These are phyloP conservation scores for Cardamine chenopodiifolia DNA, from an alignment of 345 rosid species.

Conservation along the genomic window DNA sequence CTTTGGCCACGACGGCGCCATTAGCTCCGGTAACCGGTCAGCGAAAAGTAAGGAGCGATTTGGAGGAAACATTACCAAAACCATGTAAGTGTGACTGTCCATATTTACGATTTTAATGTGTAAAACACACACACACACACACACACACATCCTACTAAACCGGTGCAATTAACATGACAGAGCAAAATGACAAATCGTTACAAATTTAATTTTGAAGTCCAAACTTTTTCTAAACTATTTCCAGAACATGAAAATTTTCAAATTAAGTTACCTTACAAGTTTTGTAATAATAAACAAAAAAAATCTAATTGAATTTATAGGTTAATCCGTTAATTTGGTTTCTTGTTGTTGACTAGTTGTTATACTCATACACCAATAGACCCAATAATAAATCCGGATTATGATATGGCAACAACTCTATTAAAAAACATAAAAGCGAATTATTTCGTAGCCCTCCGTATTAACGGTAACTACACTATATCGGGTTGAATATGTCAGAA, in stretches of 20 bases:
- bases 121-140: no score
- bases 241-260: background rate
- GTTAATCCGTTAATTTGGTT: background rate
- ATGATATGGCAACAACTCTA: background rate
- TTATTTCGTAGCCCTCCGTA: background rate
- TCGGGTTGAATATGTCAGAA: background rate
- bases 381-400: background rate
- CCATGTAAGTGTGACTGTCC: conserved; percentile 57
- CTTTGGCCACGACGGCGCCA: conserved; percentile 64
- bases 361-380: background rate
- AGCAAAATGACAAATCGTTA: background rate
- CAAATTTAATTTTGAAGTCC: background rate
- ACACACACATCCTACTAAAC: background rate
- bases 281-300: background rate
- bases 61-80: conserved; percentile 71
- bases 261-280: background rate
- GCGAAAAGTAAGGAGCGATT: conserved; percentile 60
- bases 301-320: background rate
- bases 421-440: no score
- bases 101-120: background rate
- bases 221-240: background rate
- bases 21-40: conserved; percentile 65
- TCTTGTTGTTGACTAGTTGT: background rate
- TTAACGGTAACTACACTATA: background rate
- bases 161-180: background rate